Conservation (phyloP, 352 stramenopile genomes). For the Globisporangium splendens region DNA sequence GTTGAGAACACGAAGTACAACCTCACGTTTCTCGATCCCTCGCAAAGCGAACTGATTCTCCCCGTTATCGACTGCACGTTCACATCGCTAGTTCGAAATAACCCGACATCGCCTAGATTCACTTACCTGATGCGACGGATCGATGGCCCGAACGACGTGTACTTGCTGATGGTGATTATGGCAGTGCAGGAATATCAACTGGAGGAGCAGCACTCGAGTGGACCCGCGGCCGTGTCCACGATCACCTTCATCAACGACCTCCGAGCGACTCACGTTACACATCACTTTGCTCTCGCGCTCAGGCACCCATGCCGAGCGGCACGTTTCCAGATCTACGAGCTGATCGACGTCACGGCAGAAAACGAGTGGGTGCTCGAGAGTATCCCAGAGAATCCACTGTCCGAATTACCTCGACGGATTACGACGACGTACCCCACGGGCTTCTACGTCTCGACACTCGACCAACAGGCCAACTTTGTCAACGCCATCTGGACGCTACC, state of each 20-base stretch:
- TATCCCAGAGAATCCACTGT: not conserved
- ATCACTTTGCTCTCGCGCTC: slow-evolving; percentile 23
- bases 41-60: slow-evolving; percentile 3
- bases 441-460: slow-evolving; percentile 30
- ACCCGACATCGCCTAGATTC: slow-evolving; percentile 6
- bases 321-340: slow-evolving; percentile 10
- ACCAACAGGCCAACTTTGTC: slow-evolving; percentile 6
- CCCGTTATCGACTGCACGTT: slow-evolving; percentile 15
- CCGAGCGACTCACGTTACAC: slow-evolving; percentile 7
- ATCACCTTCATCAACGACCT: slow-evolving; percentile 28
- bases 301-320: slow-evolving; percentile 28
- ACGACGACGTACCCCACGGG: slow-evolving; percentile 25
- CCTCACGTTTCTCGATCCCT: slow-evolving; percentile 9
- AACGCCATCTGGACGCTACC: slow-evolving; percentile 26
- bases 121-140: slow-evolving; percentile 23
- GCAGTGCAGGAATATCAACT: slow-evolving; percentile 28
- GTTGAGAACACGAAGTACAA: slow-evolving; percentile 18
- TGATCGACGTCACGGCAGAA: not conserved
- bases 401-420: slow-evolving; percentile 15
- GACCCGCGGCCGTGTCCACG: slow-evolving; percentile 15
- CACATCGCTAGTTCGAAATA: not conserved
- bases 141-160: slow-evolving; percentile 15
- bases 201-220: slow-evolving; percentile 15
- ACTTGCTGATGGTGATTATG: slow-evolving; percentile 21
- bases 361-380: slow-evolving; percentile 3